Evolutionary conservation across 2,329 filamentous ascomycete genomes (phyloP).

Genomic region (Xylaria sp.): DNA sequence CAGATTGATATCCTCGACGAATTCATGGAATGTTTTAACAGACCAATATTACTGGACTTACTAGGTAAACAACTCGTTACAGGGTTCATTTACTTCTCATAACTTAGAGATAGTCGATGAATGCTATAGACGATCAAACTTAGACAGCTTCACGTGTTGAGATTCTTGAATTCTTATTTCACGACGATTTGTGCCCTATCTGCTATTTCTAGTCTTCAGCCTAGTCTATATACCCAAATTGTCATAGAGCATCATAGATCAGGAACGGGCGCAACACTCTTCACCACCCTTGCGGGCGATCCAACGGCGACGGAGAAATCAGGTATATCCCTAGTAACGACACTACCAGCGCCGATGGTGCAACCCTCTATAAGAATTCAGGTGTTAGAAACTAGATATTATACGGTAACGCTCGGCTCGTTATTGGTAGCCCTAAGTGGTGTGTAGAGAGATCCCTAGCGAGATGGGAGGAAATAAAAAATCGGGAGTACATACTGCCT

Average conservation of each 20-base stretch:
- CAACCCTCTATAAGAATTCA: constrained; percentile 52
- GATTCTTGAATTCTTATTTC: neutral
- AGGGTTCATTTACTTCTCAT: neutral
- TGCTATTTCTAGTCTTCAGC: constrained; percentile 8
- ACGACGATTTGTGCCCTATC: neutral
- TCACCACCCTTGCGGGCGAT: constrained; percentile 61
- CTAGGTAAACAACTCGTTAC: neutral
- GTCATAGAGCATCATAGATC: constrained; percentile 43
- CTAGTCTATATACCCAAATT: constrained; percentile 7
- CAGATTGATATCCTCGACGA: neutral
- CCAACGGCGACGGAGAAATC: constrained; percentile 62
- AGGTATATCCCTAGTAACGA: constrained; percentile 63
- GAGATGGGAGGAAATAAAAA: neutral
- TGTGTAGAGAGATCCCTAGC: neutral
- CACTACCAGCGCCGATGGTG: constrained; percentile 61
- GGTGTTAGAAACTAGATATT: neutral
- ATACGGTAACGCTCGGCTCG: too few relatives aligned
- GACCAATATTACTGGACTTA: too few relatives aligned
- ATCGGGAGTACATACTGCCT: constrained; percentile 48
- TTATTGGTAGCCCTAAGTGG: neutral
- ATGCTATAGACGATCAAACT: neutral
- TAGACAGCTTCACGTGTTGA: too few relatives aligned
- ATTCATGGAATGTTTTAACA: neutral
- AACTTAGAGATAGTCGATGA: neutral
- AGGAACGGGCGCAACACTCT: constrained; percentile 54